Evolutionary conservation across 805 yeast species (phyloP).

Genomic region (Saturnispora ahearnii): DNA sequence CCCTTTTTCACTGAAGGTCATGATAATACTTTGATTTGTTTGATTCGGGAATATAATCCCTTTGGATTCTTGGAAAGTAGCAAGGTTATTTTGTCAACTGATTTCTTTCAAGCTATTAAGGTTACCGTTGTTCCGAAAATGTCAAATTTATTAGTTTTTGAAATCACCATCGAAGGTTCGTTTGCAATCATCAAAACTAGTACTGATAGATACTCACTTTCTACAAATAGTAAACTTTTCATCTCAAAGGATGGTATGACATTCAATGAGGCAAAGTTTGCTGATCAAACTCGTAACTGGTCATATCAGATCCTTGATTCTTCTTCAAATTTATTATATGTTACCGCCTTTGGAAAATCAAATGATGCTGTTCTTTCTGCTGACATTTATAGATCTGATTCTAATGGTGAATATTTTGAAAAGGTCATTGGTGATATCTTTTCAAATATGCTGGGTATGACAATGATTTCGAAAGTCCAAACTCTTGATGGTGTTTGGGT

Average conservation of each 20-base stretch:
- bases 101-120: conserved; percentile 32
- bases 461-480: conserved; percentile 36
- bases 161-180: conserved; percentile 31
- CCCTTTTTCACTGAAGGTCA: conserved; percentile 18
- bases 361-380: conserved; percentile 17
- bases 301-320: conserved; percentile 34
- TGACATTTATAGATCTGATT: conserved; percentile 43
- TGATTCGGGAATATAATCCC: conserved; percentile 31
- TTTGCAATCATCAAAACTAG: conserved; percentile 34
- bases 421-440: conserved; percentile 34
- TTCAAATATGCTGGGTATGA: conserved; percentile 30
- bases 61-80: conserved; percentile 34
- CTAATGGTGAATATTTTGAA: conserved; percentile 47
- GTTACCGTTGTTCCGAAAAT: conserved; percentile 11
- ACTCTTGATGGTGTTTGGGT: conserved; percentile 57
- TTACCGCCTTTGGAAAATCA: conserved; percentile 29
- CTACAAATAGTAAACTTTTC: conserved; percentile 32
- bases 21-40: conserved; percentile 27
- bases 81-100: conserved; percentile 29
- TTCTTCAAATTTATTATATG: conserved; percentile 31
- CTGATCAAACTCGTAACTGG: conserved; percentile 31
- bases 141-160: conserved; percentile 21
- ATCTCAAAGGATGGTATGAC: conserved; percentile 39
- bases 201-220: conserved; percentile 33
- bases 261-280: conserved; percentile 34